phyloP scores from a whole-genome alignment of 1,139 yeast species.

The Fermentozyma sake region DNA sequence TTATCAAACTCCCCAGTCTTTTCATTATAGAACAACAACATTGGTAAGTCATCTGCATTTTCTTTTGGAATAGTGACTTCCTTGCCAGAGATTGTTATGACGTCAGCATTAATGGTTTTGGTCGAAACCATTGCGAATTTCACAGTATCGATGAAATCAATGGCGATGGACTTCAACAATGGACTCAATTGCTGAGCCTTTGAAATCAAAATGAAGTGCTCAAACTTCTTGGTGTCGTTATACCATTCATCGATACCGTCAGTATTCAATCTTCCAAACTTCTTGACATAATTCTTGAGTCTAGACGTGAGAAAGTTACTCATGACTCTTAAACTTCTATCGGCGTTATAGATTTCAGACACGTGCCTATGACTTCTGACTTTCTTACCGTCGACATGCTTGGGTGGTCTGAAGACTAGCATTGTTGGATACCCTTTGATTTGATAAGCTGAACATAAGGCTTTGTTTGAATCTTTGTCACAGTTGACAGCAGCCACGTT shows the following conservation, averaged over 20 bases:
- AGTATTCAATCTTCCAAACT: slow-evolving; percentile 28
- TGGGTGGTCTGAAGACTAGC: slow-evolving; percentile 79
- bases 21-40: slow-evolving; percentile 26
- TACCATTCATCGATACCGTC: slow-evolving; percentile 27
- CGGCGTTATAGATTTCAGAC: slow-evolving; percentile 66
- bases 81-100: slow-evolving; percentile 16
- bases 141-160: slow-evolving; percentile 53
- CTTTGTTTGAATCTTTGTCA: slow-evolving; percentile 63
- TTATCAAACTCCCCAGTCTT: slow-evolving; percentile 15
- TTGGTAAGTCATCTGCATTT: slow-evolving; percentile 21
- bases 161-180: slow-evolving; percentile 65
- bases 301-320: slow-evolving; percentile 56
- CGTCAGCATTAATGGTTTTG: slow-evolving; percentile 8
- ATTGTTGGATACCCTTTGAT: slow-evolving; percentile 81
- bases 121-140: slow-evolving; percentile 26
- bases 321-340: slow-evolving; percentile 56
- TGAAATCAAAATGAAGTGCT: slow-evolving; percentile 39
- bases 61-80: slow-evolving; percentile 18
- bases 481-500: slow-evolving; percentile 87
- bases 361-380: slow-evolving; percentile 40
- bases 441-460: slow-evolving; percentile 62
- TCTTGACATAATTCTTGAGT: slow-evolving; percentile 68
- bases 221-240: slow-evolving; percentile 15
- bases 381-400: slow-evolving; percentile 30
- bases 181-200: slow-evolving; percentile 51